Conservation (phyloP, 2,329 filamentous ascomycete genomes). For the Fulvia fulva region DNA sequence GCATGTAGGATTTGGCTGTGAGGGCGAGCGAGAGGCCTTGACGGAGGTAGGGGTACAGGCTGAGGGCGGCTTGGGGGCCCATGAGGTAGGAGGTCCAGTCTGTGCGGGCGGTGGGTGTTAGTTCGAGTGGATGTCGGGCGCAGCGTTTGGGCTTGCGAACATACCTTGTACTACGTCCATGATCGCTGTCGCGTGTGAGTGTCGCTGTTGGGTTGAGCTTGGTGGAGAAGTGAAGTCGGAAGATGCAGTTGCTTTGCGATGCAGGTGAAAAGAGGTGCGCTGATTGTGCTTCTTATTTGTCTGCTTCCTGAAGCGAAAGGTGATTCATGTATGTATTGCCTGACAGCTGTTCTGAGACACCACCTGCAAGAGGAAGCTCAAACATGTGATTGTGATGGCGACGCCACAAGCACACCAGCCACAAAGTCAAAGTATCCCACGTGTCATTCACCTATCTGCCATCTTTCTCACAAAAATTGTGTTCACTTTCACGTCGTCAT, state of each 20-base stretch:
- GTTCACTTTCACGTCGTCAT: conserved; percentile 7
- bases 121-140: neutral
- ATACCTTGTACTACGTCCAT: conserved; percentile 33
- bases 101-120: conserved; percentile 7
- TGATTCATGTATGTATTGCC: neutral
- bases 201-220: neutral
- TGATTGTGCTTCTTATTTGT: neutral
- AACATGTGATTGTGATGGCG: neutral
- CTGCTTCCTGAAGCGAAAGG: neutral
- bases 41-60: conserved; percentile 21
- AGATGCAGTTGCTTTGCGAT: neutral
- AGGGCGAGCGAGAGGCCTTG: conserved; percentile 19
- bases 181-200: neutral
- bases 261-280: neutral
- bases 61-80: conserved; percentile 11
- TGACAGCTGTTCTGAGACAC: neutral
- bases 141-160: neutral
- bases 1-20: conserved; percentile 24
- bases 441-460: too few species aligned
- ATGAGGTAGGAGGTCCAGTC: conserved; percentile 32
- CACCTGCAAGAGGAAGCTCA: neutral
- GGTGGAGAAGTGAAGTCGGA: neutral
- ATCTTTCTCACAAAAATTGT: neutral
- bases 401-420: neutral
- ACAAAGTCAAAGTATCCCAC: neutral